Evolutionary conservation across 108 stramenopile species (phyloP), one percentile per base, ranked within the genome.

Genomic region (Fragilaria radians): DNA sequence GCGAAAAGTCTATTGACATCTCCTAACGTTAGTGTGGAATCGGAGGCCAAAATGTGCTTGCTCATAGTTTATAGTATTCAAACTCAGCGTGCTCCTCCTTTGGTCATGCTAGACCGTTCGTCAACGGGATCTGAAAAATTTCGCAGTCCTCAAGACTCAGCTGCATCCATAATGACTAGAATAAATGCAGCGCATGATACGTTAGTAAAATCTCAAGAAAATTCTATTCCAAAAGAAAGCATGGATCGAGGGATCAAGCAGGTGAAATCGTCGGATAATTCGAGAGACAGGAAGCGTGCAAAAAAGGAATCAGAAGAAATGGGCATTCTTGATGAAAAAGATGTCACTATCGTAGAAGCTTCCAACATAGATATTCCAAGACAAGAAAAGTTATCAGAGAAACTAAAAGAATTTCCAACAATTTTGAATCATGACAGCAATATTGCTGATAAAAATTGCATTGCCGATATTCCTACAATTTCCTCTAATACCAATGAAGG

Each of bases 11-110:
- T 50, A 5, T 31, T 25, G 32, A n/a, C 27, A 5, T 62, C 67
- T 32, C 11, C 18, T 2, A 66, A 79, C 42, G 33, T 18, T n/a
- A 28, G 23, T 3, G 74, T 80, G 47, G 25, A 46, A 0, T 18
- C 3, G 1, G 46, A 56, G 28, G 74, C 74, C 0, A 31, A 34
- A 4, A 24, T 59, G 18, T 69, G 57, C 14, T 32, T 80, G 17
- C 21, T 57, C 5, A 50, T 76, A 25, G 72, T 73, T 49, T 63
- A 76, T 45, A 23, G 59, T 1, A 26, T 63, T 11, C 46, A 24
- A 1, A 48, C 66, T 9, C 71, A 74, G 4, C 57, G 79, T 22
- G 74, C 71, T 23, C 79, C 79, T 9, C 67, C 79, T 26, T 31
- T 80, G 14, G 18, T 22, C 19, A 33, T 59, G 5, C 34, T 26